phyloP scores from a whole-genome alignment of 1,284 basidiomycete species.

The Cronartium quercuum region DNA sequence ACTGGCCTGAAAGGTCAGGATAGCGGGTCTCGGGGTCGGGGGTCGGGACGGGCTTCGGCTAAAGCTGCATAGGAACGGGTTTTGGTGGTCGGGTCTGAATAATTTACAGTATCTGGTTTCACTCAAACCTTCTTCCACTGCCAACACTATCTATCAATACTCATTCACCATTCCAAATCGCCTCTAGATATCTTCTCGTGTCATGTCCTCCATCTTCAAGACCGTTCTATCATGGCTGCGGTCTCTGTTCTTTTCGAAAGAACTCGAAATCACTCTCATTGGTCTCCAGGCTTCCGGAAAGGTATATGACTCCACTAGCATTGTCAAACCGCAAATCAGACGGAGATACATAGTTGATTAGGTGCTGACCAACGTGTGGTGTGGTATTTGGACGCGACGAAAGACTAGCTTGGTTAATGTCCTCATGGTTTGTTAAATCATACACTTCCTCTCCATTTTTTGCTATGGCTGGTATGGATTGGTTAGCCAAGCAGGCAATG shows the following conservation, averaged over 20 bases:
- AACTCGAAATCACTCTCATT: constrained; percentile 85
- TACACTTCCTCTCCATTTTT: not conserved
- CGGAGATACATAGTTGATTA: not conserved
- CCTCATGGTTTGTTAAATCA: constrained; percentile 41
- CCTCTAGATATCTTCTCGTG: not conserved
- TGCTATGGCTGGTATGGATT: not conserved
- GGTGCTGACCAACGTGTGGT: not conserved
- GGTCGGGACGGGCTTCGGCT: no score
- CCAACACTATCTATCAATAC: not conserved
- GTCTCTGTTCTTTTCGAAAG: constrained; percentile 72
- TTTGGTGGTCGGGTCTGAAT: no score
- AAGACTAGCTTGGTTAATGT: constrained; percentile 48
- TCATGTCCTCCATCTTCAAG: constrained; percentile 62
- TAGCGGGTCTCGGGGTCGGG: no score
- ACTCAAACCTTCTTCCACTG: no score
- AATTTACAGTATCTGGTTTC: no score
- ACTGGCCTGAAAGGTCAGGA: no score
- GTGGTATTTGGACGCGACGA: not conserved
- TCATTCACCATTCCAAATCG: not conserved
- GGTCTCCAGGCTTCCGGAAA: constrained; percentile 65
- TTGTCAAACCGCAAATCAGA: not conserved
- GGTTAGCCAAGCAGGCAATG: no score
- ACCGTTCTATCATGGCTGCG: constrained; percentile 59
- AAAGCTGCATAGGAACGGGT: no score
- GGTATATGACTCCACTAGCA: constrained; percentile 26